A percentile compares a stretch with the other conserved stretches of the same genome.
Conservation (phyloP, 2,329 filamentous ascomycete genomes). For the Scortechinia acanthostroma region DNA sequence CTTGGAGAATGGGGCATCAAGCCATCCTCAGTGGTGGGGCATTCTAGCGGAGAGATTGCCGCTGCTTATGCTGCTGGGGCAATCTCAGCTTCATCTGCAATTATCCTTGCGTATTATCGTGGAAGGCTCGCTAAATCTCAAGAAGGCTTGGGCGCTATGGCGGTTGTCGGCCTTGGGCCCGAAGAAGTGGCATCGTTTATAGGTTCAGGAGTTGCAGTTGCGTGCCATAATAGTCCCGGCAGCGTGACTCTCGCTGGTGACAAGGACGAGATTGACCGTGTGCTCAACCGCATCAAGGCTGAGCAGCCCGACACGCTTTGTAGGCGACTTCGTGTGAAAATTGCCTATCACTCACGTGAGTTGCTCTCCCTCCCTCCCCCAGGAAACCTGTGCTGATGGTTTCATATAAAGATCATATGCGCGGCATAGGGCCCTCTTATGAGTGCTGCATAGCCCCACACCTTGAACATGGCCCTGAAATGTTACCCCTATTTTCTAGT, state of each 20-base stretch:
- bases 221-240: slow-evolving; percentile 18
- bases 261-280: slow-evolving; percentile 6
- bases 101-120: slow-evolving; percentile 27
- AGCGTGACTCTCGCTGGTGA: slow-evolving; percentile 15
- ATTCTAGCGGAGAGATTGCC: slow-evolving; percentile 6
- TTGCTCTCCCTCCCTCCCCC: too few relatives aligned
- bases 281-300: slow-evolving; percentile 5
- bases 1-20: neutral
- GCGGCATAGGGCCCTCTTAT: too few relatives aligned
- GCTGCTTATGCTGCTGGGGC: slow-evolving; percentile 11
- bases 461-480: too few relatives aligned
- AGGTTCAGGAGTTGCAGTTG: slow-evolving; percentile 12
- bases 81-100: slow-evolving; percentile 22
- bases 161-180: slow-evolving; percentile 24
- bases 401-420: too few relatives aligned
- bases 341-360: slow-evolving; percentile 20
- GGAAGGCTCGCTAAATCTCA: slow-evolving; percentile 18
- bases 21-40: slow-evolving; percentile 3
- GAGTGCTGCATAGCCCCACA: too few relatives aligned
- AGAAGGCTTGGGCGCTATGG: slow-evolving; percentile 20
- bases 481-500: too few relatives aligned
- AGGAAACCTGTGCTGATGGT: too few relatives aligned
- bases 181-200: slow-evolving; percentile 17
- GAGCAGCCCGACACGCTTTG: slow-evolving; percentile 11
- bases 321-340: slow-evolving; percentile 10